Percentiles rank a stretch among this genome's conserved stretches.
Conservation (phyloP, 352 stramenopile genomes). For the Phytophthora pseudosyringae region DNA sequence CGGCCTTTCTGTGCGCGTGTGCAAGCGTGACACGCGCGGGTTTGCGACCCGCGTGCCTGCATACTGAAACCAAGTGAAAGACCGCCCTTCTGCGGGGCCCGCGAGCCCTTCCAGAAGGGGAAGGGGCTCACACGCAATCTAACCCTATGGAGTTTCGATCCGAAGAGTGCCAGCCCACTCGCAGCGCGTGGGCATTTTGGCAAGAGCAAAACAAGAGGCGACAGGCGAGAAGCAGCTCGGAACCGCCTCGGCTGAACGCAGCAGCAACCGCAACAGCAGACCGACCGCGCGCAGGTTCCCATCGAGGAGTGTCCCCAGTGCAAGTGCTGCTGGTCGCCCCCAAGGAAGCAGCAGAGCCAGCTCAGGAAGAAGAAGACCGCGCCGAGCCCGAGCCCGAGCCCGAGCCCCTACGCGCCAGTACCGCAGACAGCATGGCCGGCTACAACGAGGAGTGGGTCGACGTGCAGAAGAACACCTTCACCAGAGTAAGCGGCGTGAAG, state of each 20-base stretch:
- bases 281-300: slow-evolving; percentile 9
- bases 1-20: slow-evolving; percentile 1
- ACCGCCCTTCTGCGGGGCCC: background rate
- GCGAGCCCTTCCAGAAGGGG: slow-evolving; percentile 9
- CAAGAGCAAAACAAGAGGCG: slow-evolving; percentile 25
- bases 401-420: slow-evolving; percentile 13
- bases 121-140: slow-evolving; percentile 16
- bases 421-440: slow-evolving; percentile 54
- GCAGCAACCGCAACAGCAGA: slow-evolving; percentile 13
- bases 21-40: slow-evolving; percentile 10
- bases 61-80: slow-evolving; percentile 22
- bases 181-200: slow-evolving; percentile 22
- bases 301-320: slow-evolving; percentile 25
- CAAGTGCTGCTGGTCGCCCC: slow-evolving; percentile 19
- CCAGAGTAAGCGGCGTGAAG: slow-evolving; percentile 54
- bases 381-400: slow-evolving; percentile 28
- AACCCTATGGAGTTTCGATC: slow-evolving; percentile 24
- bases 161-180: slow-evolving; percentile 13
- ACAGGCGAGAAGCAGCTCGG: slow-evolving; percentile 34
- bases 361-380: slow-evolving; percentile 1
- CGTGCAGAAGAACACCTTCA: slow-evolving; percentile 94
- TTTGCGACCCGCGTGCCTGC: slow-evolving; percentile 8
- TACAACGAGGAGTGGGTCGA: slow-evolving; percentile 89
- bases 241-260: slow-evolving; percentile 31
- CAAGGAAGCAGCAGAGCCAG: slow-evolving; percentile 12